These are phyloP conservation scores for Lactarius trivialis DNA, from an alignment of 768 basidiomycete genomes.

Conservation along the genomic window DNA sequence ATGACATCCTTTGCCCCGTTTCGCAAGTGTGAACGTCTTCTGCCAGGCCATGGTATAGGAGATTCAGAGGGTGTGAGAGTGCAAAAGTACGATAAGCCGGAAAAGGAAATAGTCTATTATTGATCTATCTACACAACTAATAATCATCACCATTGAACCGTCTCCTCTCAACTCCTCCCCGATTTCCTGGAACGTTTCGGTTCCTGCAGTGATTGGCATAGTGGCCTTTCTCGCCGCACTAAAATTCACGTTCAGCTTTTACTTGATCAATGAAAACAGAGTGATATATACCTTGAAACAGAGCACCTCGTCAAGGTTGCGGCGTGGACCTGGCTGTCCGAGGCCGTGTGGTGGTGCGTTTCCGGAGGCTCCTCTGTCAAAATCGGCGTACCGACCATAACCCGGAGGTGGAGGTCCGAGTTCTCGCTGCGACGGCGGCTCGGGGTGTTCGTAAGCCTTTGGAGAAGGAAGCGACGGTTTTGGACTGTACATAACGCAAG, in stretches of 20 bases:
- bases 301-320: constrained; percentile 77
- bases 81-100: neutral
- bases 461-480: constrained; percentile 66
- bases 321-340: constrained; percentile 40
- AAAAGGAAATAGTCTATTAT: neutral
- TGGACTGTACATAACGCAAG: constrained; percentile 45
- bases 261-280: constrained; percentile 5
- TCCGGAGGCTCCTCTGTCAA: constrained; percentile 47
- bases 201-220: constrained; percentile 94
- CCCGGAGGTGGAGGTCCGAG: constrained; percentile 90
- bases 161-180: constrained; percentile 67
- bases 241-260: constrained; percentile 4
- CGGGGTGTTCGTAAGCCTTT: constrained; percentile 71
- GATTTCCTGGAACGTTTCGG: constrained; percentile 83
- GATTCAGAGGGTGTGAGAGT: neutral
- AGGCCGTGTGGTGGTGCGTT: constrained; percentile 30
- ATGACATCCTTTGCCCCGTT: constrained; percentile 61
- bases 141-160: constrained; percentile 26
- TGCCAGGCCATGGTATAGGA: constrained; percentile 74
- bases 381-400: constrained; percentile 78
- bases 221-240: constrained; percentile 92
- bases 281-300: constrained; percentile 71
- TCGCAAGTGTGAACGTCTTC: constrained; percentile 65
- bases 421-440: constrained; percentile 67
- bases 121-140: neutral